These are phyloP conservation scores for grape (Vitis vinifera) DNA, from an alignment of 164 flowering plant species.

Conservation along the genomic window ASM3070453v1 NC_081808.1:24883501-24884000, in stretches of 20 bases:
- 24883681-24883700: conserved; percentile 45
- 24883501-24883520: conserved; percentile 38
- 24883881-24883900: too few relatives aligned
- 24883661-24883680: conserved; percentile 75
- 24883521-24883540: conserved; percentile 98
- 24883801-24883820: too few relatives aligned
- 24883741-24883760: conserved; percentile 73
- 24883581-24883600: conserved; percentile 80
- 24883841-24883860: too few relatives aligned
- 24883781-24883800: too few relatives aligned
- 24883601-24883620: conserved; percentile 69
- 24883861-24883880: too few relatives aligned
- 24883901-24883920: too few relatives aligned
- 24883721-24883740: conserved; percentile 48
- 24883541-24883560: conserved; percentile 91
- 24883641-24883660: conserved; percentile 63
- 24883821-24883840: too few relatives aligned
- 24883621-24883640: conserved; percentile 80
- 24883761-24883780: not conserved
- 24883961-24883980: too few relatives aligned
- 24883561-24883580: conserved; percentile 76
- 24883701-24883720: conserved; percentile 47
- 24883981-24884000: too few relatives aligned
- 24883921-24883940: too few relatives aligned
- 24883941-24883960: too few relatives aligned